Evolutionary conservation across 139 green algal species (phyloP).

Genomic region (Mychonastes homosphaera): DNA sequence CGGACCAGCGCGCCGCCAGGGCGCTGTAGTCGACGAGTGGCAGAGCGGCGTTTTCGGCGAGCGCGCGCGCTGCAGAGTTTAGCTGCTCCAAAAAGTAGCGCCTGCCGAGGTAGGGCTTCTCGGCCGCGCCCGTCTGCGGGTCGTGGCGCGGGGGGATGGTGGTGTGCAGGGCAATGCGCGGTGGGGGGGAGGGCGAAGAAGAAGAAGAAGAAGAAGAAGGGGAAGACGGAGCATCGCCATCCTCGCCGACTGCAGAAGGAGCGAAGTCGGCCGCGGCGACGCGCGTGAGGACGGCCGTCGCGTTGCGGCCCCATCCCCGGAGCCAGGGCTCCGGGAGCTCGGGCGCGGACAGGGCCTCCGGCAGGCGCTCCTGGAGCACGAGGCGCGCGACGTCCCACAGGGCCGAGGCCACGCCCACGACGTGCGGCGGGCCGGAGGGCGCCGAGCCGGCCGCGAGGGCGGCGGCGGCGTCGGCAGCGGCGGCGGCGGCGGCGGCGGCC

Average conservation of each 20-base stretch:
- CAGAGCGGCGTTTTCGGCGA: conserved; percentile 7
- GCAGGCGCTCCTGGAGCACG: conserved; percentile 8
- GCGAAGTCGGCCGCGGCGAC: too few relatives aligned
- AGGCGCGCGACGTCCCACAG: conserved; percentile 25
- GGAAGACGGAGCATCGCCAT: too few relatives aligned
- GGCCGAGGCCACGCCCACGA: conserved; percentile 10
- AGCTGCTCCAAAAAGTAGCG: conserved; percentile 20
- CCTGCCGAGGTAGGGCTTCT: conserved; percentile 17
- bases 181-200: not conserved
- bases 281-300: conserved; percentile 16
- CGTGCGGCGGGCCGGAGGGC: not conserved
- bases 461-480: too few relatives aligned
- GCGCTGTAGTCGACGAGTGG: conserved; percentile 20
- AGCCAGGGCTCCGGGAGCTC: conserved; percentile 4
- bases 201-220: not conserved
- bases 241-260: too few relatives aligned
- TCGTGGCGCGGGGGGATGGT: conserved; percentile 14
- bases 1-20: not conserved
- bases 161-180: conserved; percentile 16
- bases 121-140: conserved; percentile 1
- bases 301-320: conserved; percentile 14
- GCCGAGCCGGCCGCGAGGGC: too few relatives aligned
- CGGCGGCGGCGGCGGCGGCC: too few relatives aligned
- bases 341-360: too few relatives aligned
- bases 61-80: conserved; percentile 11